Conservation (phyloP, 2,329 filamentous ascomycete species). For the Blastomyces percursus region DNA sequence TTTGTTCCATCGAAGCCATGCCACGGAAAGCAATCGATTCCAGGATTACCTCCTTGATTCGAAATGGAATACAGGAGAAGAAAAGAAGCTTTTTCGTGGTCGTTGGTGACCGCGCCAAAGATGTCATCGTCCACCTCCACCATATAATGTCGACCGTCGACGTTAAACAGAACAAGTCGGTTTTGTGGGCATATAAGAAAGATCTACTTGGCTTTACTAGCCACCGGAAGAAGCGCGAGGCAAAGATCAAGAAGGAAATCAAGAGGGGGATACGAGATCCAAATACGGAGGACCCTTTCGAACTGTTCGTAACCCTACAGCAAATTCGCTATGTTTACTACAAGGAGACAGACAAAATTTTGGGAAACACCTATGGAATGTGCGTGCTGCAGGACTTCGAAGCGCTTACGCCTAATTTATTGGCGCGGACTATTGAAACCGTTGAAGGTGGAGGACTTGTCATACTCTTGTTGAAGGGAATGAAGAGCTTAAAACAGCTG, state of each 20-base stretch:
- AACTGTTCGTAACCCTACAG: slow-evolving; percentile 90
- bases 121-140: slow-evolving; percentile 91
- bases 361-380: slow-evolving; percentile 97
- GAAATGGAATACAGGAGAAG: slow-evolving; percentile 85
- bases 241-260: slow-evolving; percentile 97
- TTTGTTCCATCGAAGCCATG: slow-evolving; percentile 20
- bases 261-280: slow-evolving; percentile 87
- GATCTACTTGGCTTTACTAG: slow-evolving; percentile 90
- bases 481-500: slow-evolving; percentile 93
- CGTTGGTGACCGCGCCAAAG: slow-evolving; percentile 86
- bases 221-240: slow-evolving; percentile 95
- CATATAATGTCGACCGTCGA: slow-evolving; percentile 85
- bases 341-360: slow-evolving; percentile 97
- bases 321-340: slow-evolving; percentile 99
- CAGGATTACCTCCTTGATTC: slow-evolving; percentile 80
- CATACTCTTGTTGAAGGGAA: slow-evolving; percentile 81
- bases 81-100: slow-evolving; percentile 97
- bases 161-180: slow-evolving; percentile 89
- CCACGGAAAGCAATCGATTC: slow-evolving; percentile 57
- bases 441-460: slow-evolving; percentile 94
- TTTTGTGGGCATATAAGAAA: slow-evolving; percentile 98
- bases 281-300: slow-evolving; percentile 89
- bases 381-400: slow-evolving; percentile 98
- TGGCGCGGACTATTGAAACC: slow-evolving; percentile 91
- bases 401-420: slow-evolving; percentile 89